phyloP scores from a whole-genome alignment of 2,329 filamentous ascomycete species.

The Ilyonectria mors-panacis region DNA sequence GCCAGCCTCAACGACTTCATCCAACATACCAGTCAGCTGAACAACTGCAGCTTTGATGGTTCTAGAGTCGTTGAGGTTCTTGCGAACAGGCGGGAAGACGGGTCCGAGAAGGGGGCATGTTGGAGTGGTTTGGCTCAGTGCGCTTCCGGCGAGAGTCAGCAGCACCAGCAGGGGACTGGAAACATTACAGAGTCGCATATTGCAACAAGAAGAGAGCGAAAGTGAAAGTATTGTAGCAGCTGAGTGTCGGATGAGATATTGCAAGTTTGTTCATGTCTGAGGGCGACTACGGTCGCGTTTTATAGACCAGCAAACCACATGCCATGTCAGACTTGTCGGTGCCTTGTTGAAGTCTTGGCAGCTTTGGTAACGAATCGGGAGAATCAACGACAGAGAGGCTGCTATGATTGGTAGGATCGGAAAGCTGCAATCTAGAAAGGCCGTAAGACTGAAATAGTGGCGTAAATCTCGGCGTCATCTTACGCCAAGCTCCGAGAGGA shows the following conservation, averaged over 20 bases:
- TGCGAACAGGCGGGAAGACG: slow-evolving; percentile 5
- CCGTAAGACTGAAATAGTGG: not conserved
- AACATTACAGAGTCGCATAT: not conserved
- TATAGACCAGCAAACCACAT: slow-evolving; percentile 1
- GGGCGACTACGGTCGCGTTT: not conserved
- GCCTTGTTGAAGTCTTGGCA: not conserved
- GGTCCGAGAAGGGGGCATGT: slow-evolving; percentile 17
- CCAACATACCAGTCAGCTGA: not conserved
- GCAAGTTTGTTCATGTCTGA: not conserved
- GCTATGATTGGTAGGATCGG: slow-evolving; percentile 10
- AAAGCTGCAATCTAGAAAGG: not conserved
- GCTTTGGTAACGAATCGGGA: not conserved
- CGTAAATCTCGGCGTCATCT: not conserved
- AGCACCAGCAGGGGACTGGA: not conserved
- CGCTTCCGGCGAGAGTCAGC: not conserved
- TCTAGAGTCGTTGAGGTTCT: not conserved
- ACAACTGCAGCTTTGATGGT: not conserved
- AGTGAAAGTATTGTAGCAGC: not conserved
- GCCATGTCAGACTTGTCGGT: no score
- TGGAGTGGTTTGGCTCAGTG: slow-evolving; percentile 5
- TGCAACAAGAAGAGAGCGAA: not conserved
- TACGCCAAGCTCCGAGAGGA: not conserved
- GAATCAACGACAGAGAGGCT: not conserved
- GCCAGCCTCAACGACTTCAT: not conserved
- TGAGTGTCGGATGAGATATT: not conserved